Evolutionary conservation across 495 filamentous ascomycete genomes (phyloP).

Genomic region (Penicillium riverlandense): DNA sequence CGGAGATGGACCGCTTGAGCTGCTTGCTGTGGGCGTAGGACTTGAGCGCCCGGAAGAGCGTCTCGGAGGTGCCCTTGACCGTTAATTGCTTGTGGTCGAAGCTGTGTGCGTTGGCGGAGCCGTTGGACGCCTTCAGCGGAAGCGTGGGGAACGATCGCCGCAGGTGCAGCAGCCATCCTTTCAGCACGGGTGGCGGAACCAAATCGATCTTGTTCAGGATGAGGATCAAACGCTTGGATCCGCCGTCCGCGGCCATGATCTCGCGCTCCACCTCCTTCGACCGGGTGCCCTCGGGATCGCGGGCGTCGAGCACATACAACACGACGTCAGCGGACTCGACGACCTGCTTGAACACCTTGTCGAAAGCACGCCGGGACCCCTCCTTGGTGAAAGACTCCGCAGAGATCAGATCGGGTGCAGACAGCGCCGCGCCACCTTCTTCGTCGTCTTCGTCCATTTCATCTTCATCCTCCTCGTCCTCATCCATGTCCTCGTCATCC

Average conservation of each 20-base stretch:
- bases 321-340: slow-evolving; percentile 83
- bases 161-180: slow-evolving; percentile 77
- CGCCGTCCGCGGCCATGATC: slow-evolving; percentile 76
- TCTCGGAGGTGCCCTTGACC: slow-evolving; percentile 75
- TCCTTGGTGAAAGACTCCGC: slow-evolving; percentile 46
- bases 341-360: slow-evolving; percentile 96
- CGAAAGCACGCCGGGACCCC: slow-evolving; percentile 76
- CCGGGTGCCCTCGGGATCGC: slow-evolving; percentile 85
- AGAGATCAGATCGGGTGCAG: slow-evolving; percentile 20
- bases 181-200: slow-evolving; percentile 71
- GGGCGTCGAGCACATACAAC: slow-evolving; percentile 89
- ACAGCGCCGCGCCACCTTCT: slow-evolving; percentile 21
- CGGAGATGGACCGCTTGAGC: slow-evolving; percentile 81
- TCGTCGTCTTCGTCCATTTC: slow-evolving; percentile 42
- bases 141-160: slow-evolving; percentile 89
- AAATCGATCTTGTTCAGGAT: slow-evolving; percentile 97
- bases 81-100: slow-evolving; percentile 90
- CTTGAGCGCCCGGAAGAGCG: slow-evolving; percentile 87
- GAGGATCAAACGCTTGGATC: slow-evolving; percentile 83
- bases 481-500: slow-evolving; percentile 51
- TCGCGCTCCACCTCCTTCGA: slow-evolving; percentile 85
- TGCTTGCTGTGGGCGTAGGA: slow-evolving; percentile 77
- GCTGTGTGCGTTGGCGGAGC: slow-evolving; percentile 77
- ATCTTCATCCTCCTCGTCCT: slow-evolving; percentile 43
- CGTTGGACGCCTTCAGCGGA: slow-evolving; percentile 77